Evolutionary conservation across 2,329 filamentous ascomycete genomes (phyloP).

Genomic region (Bretziella fagacearum): DNA sequence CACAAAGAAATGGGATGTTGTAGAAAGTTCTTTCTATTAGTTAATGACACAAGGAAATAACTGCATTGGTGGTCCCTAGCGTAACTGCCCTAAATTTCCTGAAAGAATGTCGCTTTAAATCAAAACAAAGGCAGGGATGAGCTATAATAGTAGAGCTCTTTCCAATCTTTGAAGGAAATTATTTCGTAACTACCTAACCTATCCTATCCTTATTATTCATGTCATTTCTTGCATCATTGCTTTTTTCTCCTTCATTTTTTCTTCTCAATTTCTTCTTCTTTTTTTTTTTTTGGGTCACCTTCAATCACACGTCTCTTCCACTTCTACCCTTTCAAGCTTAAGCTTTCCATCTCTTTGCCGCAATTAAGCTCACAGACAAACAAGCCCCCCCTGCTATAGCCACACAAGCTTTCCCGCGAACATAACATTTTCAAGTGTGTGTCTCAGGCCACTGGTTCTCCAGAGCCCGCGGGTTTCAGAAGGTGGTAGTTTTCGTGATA

Average conservation of each 20-base stretch:
- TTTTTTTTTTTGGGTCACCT: not conserved
- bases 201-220: too few relatives aligned
- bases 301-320: not conserved
- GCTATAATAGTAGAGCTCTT: too few relatives aligned
- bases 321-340: constrained; percentile 1
- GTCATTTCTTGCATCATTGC: too few relatives aligned
- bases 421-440: not conserved
- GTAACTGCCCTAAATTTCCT: too few relatives aligned
- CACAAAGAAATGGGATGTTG: too few relatives aligned
- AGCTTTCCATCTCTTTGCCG: not conserved
- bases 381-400: not conserved
- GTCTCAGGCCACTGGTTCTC: not conserved
- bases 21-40: too few relatives aligned
- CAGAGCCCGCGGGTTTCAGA: constrained; percentile 5
- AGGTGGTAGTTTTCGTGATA: not conserved
- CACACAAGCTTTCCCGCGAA: not conserved
- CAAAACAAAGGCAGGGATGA: too few relatives aligned
- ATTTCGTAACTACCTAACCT: too few relatives aligned
- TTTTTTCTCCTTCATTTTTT: not conserved
- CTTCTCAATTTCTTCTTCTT: not conserved
- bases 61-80: too few relatives aligned
- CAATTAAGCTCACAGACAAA: not conserved
- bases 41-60: too few relatives aligned
- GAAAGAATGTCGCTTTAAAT: too few relatives aligned
- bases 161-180: too few relatives aligned